Evolutionary conservation across 169 alveolate species (phyloP).

Genomic region (Eimeria zaria): DNA sequence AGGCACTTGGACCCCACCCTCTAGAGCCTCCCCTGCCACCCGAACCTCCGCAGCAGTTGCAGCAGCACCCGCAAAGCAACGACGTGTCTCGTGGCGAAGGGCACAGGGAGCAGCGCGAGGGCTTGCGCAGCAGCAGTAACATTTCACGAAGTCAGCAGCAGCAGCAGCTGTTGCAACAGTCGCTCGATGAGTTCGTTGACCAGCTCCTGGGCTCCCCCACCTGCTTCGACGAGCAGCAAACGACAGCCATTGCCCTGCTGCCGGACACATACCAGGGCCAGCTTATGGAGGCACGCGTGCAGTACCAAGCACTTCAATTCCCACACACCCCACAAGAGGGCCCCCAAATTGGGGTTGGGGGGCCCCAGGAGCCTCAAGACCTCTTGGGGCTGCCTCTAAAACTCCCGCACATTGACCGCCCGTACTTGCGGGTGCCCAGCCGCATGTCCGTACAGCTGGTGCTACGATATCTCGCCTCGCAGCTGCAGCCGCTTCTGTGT

Average conservation of each 20-base stretch:
- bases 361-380: slow-evolving; percentile 41
- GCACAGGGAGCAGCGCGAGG: slow-evolving; percentile 24
- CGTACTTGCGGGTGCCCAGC: slow-evolving; percentile 77
- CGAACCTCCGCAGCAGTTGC: slow-evolving; percentile 10
- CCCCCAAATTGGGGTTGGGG: background rate
- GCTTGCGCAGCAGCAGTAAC: slow-evolving; percentile 36
- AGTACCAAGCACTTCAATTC: slow-evolving; percentile 29
- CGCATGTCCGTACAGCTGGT: slow-evolving; percentile 78
- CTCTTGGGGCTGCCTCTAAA: slow-evolving; percentile 52
- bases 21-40: slow-evolving; percentile 38
- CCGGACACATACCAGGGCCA: slow-evolving; percentile 77
- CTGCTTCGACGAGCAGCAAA: slow-evolving; percentile 75
- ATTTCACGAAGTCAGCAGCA: slow-evolving; percentile 1
- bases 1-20: slow-evolving; percentile 33
- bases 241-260: slow-evolving; percentile 78
- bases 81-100: background rate
- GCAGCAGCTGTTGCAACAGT: slow-evolving; percentile 64
- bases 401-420: slow-evolving; percentile 68
- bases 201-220: slow-evolving; percentile 54
- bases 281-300: slow-evolving; percentile 70
- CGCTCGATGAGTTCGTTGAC: slow-evolving; percentile 65
- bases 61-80: background rate
- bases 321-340: background rate
- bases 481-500: slow-evolving; percentile 63
- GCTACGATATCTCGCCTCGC: slow-evolving; percentile 75